Evolutionary conservation across 805 yeast genomes (phyloP), one percentile per base, ranked within the genome.

Genomic region (Saccharomycopsis babjevae): DNA sequence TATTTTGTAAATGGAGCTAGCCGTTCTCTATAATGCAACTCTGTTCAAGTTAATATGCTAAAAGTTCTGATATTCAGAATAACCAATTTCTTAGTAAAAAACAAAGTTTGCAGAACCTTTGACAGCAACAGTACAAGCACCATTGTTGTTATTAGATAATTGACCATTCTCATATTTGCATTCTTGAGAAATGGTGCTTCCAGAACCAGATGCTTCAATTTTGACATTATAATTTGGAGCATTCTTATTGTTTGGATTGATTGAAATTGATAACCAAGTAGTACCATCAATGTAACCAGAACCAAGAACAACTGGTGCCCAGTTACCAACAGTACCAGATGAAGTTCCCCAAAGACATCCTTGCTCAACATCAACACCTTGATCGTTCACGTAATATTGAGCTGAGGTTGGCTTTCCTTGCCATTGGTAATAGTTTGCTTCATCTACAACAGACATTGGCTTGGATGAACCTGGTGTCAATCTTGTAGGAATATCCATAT

Each of bases 371-470:
- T 89, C 80, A 67, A 90, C 89, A 80, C 98, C 98, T 60, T 97
- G 97, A 71, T 93, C 83, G 84, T 93, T 93, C 66, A 93, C 97
- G 77, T 93, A 93, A 83, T 89, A 94, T 79, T 93, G 99, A 65
- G 97, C 87, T 61, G 97, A 90, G 50, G 99, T 93, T 68, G 79
- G 75, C 71, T 80, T 78, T 60, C 96, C 96, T 70, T 76, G 68
- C 97, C 97, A 92, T 61, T 72, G 72, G 83, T 83, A 93, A 82
- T 93, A 93, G 65, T 78, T 70, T 67, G 77, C 85, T 72, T 84
- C 82, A 74, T 90, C 81, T 65, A 92, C 97, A 66, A 87, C 96
- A 60, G 97, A 80, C 67, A 91, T 77, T 61, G 87, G 86, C 70
- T 79, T 73, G 18, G 74, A 63, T 42, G 77, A 68, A 68, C 96